Base-by-base conservation (phyloP, 768 basidiomycete species). In the Trametes sanguinea region DNA sequence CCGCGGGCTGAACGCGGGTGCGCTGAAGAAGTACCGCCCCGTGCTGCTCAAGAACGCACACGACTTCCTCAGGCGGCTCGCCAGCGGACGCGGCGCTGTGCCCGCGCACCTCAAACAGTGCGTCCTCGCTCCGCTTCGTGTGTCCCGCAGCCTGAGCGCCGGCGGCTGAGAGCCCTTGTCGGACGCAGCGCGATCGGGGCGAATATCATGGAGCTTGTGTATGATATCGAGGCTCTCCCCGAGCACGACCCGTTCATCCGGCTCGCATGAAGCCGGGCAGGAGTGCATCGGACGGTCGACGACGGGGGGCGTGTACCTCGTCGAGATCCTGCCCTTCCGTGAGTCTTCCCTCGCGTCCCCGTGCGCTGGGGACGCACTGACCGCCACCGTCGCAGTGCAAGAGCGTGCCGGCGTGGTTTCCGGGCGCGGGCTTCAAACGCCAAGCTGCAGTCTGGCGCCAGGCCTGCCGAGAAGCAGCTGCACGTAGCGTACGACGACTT, bases 371-470 rank as follows among this genome's bases (percentile, higher is more conserved):
- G 14, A 30, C 0, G 22, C 16, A 27, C 47, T 29, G 47, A 33
- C 14, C 30, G 29, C 32, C 29, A 30, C 3, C 17, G 6, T 8
- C 6, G 11, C 61, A 69, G 69, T 71, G 29, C n/a, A 66, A 67
- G 32, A 52, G 71, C 39, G 17, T 73, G 4, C 74, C 74, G 0
- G 27, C 50, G 14, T 75, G 74, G 74, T 61, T 75, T 46, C 74
- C 74, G 0, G 71, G 71, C 14, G 67, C 69, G 0, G 50, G 47
- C 0, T 74, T 73, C 62, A 64, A 68, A 45, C 56, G 65, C n/a
- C 39, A 63, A 33, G 69, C 68, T 4, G 47, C 32, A 7, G 50
- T 43, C 6, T 71, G 67, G 67, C 54, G 46, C 7, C 51, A 64
- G 29, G 54, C 53, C n/a, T n/a, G 64, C 73, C 0, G 56, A 63